phyloP scores from a whole-genome alignment of 306 rosid genomes.

The Inga leiocalycina region DNA sequence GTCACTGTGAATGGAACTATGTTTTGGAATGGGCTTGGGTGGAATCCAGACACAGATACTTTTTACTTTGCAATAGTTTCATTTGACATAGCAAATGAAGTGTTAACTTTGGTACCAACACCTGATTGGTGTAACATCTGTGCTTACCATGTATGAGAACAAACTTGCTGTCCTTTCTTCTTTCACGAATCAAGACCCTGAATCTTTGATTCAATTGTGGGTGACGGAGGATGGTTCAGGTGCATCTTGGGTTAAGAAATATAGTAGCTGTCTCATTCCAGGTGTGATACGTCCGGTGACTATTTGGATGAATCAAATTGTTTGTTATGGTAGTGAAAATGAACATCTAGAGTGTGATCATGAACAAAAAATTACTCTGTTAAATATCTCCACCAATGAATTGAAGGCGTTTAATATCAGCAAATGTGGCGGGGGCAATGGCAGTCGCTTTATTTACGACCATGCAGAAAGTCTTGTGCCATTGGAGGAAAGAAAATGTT shows the following conservation, averaged over 20 bases:
- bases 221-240: neutral
- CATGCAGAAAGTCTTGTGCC: neutral
- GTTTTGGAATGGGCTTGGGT: neutral
- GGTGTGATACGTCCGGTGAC: neutral
- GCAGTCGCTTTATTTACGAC: no score
- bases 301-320: no score
- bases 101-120: neutral
- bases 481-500: neutral
- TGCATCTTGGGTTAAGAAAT: neutral
- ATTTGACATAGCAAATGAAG: conserved; percentile 11
- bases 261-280: neutral
- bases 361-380: neutral
- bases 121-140: no score
- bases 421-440: neutral
- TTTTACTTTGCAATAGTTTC: neutral
- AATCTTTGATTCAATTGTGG: neutral
- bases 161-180: neutral
- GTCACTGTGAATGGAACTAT: neutral
- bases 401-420: neutral
- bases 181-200: no score
- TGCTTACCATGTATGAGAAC: neutral
- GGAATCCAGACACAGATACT: neutral
- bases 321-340: no score
- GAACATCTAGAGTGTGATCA: no score
- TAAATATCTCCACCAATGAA: neutral